Percentiles rank a stretch among this genome's conserved stretches.
Conservation (phyloP, 2,329 filamentous ascomycete species). For the Dothidotthia symphoricarpi region DNA sequence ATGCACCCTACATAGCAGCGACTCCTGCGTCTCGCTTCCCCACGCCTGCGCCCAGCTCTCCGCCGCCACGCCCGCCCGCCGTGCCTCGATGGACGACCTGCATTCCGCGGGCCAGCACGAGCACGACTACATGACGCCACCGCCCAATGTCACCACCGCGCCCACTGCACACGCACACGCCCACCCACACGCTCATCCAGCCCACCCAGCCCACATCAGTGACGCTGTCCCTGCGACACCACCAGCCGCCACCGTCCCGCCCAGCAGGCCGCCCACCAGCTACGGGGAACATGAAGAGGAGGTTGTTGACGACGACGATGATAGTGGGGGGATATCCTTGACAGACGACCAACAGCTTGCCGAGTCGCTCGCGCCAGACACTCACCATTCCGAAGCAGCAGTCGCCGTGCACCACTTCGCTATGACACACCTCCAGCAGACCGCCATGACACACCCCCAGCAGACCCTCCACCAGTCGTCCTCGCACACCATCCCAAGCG, state of each 20-base stretch:
- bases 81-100: slow-evolving; percentile 34
- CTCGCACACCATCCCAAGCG: slow-evolving; percentile 2
- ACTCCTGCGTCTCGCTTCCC: too few relatives aligned
- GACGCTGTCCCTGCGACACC: slow-evolving; percentile 21
- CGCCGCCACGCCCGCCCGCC: not conserved
- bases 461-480: slow-evolving; percentile 14
- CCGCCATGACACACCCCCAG: slow-evolving; percentile 19
- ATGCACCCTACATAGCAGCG: not conserved
- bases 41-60: not conserved
- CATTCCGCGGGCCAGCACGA: slow-evolving; percentile 8
- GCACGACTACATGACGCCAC: slow-evolving; percentile 13
- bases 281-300: slow-evolving; percentile 18
- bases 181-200: slow-evolving; percentile 3
- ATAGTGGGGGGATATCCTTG: slow-evolving; percentile 31
- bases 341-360: slow-evolving; percentile 14
- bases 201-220: slow-evolving; percentile 19
- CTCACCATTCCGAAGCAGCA: slow-evolving; percentile 5
- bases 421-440: slow-evolving; percentile 7
- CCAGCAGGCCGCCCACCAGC: slow-evolving; percentile 30
- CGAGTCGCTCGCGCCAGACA: slow-evolving; percentile 4
- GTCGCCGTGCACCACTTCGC: slow-evolving; percentile 1
- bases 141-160: slow-evolving; percentile 13
- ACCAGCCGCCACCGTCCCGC: slow-evolving; percentile 31
- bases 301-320: slow-evolving; percentile 15
- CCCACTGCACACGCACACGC: slow-evolving; percentile 9